Evolutionary conservation across 2,329 filamentous ascomycete genomes (phyloP).

Genomic region (Grosmannia penicillata): DNA sequence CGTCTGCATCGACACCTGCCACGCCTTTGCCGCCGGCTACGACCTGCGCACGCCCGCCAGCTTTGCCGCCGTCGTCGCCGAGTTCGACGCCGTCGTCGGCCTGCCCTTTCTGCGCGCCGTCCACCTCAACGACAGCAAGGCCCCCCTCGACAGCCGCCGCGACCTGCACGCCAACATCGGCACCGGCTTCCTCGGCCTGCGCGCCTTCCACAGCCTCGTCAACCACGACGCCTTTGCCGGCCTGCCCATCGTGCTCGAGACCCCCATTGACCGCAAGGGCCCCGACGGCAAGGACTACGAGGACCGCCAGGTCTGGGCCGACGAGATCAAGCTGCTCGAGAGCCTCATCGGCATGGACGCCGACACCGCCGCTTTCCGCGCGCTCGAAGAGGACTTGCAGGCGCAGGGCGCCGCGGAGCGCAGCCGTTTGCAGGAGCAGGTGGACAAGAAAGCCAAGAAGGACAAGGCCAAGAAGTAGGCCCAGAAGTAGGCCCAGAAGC

Average conservation of each 20-base stretch:
- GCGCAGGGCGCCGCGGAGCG: constrained; percentile 57
- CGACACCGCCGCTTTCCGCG: constrained; percentile 56
- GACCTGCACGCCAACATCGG: constrained; percentile 96
- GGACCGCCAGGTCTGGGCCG: constrained; percentile 75
- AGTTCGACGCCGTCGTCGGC: constrained; percentile 69
- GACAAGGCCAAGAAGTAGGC: constrained; percentile 23
- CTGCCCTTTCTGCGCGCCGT: constrained; percentile 67
- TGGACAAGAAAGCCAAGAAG: constrained; percentile 60
- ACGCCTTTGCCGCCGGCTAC: constrained; percentile 88
- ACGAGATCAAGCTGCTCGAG: constrained; percentile 90
- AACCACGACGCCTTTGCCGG: constrained; percentile 64
- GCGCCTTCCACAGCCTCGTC: constrained; percentile 82
- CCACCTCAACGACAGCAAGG: constrained; percentile 93
- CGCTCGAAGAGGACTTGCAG: constrained; percentile 49
- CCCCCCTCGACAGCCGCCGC: constrained; percentile 64
- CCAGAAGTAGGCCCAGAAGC: too few species aligned
- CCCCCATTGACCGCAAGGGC: constrained; percentile 67
- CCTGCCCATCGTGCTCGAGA: constrained; percentile 87
- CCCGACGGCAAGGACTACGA: constrained; percentile 53
- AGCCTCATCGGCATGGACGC: constrained; percentile 71
- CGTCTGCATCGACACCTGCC: constrained; percentile 93
- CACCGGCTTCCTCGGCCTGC: constrained; percentile 79
- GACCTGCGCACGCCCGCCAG: constrained; percentile 64
- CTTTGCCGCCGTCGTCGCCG: constrained; percentile 57
- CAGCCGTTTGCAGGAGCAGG: constrained; percentile 61